Percentiles rank a stretch among this genome's conserved stretches.
Evolutionary conservation across 2,329 filamentous ascomycete species (phyloP).

Genomic region (Biscogniauxia marginata): DNA sequence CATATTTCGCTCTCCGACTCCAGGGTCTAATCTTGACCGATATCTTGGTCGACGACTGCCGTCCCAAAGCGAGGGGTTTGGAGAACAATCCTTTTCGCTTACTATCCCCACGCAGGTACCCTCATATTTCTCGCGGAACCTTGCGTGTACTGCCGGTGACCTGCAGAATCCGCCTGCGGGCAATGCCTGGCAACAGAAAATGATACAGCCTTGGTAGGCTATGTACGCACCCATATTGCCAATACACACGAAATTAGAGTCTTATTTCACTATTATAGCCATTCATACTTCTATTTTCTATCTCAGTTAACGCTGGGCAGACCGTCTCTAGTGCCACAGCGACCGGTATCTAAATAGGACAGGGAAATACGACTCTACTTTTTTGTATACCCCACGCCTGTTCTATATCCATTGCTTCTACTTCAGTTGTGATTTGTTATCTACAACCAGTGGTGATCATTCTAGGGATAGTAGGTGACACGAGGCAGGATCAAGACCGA

Average conservation of each 20-base stretch:
- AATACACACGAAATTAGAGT: neutral
- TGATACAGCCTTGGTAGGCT: conserved; percentile 1
- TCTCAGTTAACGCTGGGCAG: neutral
- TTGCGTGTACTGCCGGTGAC: neutral
- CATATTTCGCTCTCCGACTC: neutral
- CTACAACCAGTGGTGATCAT: neutral
- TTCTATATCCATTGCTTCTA: neutral
- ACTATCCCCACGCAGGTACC: neutral
- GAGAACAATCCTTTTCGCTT: neutral
- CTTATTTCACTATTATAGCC: neutral
- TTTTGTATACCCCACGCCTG: neutral
- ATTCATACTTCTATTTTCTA: neutral
- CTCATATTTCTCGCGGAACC: neutral
- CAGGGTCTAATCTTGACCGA: neutral
- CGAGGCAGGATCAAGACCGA: neutral
- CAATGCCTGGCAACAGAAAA: neutral
- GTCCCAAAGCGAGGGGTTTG: neutral
- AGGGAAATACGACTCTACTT: neutral
- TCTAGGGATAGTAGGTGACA: conserved; percentile 1
- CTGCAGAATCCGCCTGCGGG: conserved; percentile 3
- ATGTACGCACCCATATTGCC: neutral
- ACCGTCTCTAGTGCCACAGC: neutral
- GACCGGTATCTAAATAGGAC: neutral
- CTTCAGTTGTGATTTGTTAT: neutral
- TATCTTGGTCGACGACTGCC: neutral